Evolutionary conservation across 352 stramenopile species (phyloP).

Genomic region (Phytopythium aichiense): DNA sequence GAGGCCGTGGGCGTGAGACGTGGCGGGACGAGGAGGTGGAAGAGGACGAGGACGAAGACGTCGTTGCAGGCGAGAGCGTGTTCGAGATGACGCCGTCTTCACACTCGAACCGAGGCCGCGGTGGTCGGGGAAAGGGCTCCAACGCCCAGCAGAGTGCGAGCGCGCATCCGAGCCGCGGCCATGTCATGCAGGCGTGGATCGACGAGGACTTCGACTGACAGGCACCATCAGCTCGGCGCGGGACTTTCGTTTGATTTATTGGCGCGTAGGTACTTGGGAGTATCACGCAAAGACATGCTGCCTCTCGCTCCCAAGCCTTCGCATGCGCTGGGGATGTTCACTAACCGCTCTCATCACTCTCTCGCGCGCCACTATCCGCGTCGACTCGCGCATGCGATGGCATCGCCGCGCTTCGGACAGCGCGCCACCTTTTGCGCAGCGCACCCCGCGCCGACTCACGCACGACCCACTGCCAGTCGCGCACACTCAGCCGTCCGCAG

Average conservation of each 20-base stretch:
- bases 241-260: neutral
- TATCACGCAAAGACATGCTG: neutral
- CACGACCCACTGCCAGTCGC: slow-evolving; percentile 63
- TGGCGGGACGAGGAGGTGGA: neutral
- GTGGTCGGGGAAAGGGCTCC: slow-evolving; percentile 1
- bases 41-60: slow-evolving; percentile 10
- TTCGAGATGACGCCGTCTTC: slow-evolving; percentile 12
- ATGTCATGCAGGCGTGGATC: slow-evolving; percentile 68
- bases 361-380: slow-evolving; percentile 14
- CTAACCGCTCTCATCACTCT: slow-evolving; percentile 12
- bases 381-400: slow-evolving; percentile 6
- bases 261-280: neutral
- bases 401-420: slow-evolving; percentile 17
- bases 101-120: neutral
- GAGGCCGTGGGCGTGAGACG: neutral
- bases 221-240: neutral
- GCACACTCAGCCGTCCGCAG: slow-evolving; percentile 46
- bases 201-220: slow-evolving; percentile 38
- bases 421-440: slow-evolving; percentile 47
- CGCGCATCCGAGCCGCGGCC: slow-evolving; percentile 31
- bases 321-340: neutral
- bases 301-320: neutral
- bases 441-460: slow-evolving; percentile 46
- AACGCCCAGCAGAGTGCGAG: slow-evolving; percentile 8
- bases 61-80: slow-evolving; percentile 17